Evolutionary conservation across 1,284 basidiomycete genomes (phyloP).

Genomic region (Psilocybe mexicana): DNA sequence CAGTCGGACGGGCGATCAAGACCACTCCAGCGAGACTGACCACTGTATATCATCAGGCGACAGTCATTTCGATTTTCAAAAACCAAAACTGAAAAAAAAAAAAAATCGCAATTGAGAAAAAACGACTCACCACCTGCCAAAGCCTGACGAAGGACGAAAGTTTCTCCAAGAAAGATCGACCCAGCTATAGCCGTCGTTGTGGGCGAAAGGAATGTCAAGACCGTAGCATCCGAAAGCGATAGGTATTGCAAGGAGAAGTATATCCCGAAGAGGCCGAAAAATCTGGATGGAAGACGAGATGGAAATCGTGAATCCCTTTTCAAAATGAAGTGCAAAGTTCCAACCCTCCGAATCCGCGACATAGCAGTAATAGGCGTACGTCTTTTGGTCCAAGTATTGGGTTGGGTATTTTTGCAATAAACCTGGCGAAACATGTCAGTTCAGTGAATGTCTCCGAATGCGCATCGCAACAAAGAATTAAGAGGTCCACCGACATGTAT

Average conservation of each 20-base stretch:
- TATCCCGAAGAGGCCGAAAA: conserved; percentile 59
- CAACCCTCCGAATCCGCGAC: conserved; percentile 65
- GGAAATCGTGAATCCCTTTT: background rate
- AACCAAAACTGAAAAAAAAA: no score
- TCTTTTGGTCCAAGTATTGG: conserved; percentile 70
- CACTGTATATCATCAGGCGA: conserved; percentile 28
- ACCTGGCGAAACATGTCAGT: conserved; percentile 33
- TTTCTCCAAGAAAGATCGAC: conserved; percentile 66
- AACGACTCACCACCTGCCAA: conserved; percentile 56
- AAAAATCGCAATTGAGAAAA: background rate
- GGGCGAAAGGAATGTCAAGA: conserved; percentile 77
- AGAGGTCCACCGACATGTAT: conserved; percentile 35
- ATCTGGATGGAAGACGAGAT: conserved; percentile 22
- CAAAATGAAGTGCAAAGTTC: conserved; percentile 2
- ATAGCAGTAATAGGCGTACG: conserved; percentile 54
- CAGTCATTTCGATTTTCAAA: no score
- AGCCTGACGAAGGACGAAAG: conserved; percentile 56
- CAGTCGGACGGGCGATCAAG: conserved; percentile 55
- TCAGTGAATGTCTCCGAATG: background rate
- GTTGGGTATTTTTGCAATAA: conserved; percentile 50
- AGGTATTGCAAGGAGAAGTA: conserved; percentile 71
- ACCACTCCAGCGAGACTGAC: conserved; percentile 61
- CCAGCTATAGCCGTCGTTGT: conserved; percentile 66
- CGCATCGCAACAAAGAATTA: no score
- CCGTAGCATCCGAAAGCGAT: conserved; percentile 72